Conservation (phyloP, 2,329 filamentous ascomycete genomes). For the Pseudopyricularia cyperi region DNA sequence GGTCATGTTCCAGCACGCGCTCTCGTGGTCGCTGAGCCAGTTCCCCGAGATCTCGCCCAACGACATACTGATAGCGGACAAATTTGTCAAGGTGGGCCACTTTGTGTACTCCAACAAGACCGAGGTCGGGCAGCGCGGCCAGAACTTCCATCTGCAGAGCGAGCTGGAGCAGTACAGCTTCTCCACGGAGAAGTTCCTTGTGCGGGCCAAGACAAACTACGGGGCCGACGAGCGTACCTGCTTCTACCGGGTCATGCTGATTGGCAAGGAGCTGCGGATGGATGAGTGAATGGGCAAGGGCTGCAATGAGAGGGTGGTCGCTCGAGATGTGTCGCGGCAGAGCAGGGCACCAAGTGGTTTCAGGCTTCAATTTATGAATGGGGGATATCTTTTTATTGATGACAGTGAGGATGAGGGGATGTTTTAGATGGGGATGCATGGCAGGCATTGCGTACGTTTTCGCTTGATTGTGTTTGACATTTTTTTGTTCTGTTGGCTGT, state of each 20-base stretch:
- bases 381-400: neutral
- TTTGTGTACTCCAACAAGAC: conserved; percentile 38
- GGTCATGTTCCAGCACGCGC: neutral
- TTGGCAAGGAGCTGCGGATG: conserved; percentile 24
- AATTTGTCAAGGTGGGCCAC: conserved; percentile 43
- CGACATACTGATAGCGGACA: conserved; percentile 17
- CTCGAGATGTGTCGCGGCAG: neutral
- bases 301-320: neutral
- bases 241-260: conserved; percentile 50
- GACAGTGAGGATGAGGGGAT: neutral
- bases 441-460: neutral
- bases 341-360: neutral
- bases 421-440: too few relatives aligned
- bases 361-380: neutral
- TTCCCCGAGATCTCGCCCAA: conserved; percentile 19
- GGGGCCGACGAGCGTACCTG: conserved; percentile 47
- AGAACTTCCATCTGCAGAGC: conserved; percentile 39
- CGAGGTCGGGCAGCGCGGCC: conserved; percentile 23
- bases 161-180: conserved; percentile 34
- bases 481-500: neutral
- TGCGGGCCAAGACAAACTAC: conserved; percentile 46
- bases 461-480: too few relatives aligned
- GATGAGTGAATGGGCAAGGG: neutral
- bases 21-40: conserved; percentile 29
- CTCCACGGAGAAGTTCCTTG: conserved; percentile 35